Evolutionary conservation across 2,329 filamentous ascomycete species (phyloP), one percentile per base, ranked within the genome.

Genomic region (Teratosphaeria pseudoeucalypti): DNA sequence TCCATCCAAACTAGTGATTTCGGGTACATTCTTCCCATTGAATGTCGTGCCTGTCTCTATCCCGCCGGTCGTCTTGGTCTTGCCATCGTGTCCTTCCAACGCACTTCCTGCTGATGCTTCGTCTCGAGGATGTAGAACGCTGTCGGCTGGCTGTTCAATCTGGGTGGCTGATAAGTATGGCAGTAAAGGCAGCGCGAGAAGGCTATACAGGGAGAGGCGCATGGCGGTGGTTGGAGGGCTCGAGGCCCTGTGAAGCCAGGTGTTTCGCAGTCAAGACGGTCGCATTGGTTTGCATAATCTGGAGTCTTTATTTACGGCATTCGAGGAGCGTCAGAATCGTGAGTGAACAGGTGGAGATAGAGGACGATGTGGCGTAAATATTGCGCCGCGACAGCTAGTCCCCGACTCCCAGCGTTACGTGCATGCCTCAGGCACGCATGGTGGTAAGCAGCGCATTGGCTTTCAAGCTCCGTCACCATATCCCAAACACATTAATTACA

Each of bases 1-100:
- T 32, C 80, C 79, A 2, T 79, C 82, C 62, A 90, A 70, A 67
- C 87, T 82, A 52, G 81, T 73, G 68, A 88, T 75, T 4, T 85
- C 83, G 39, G 87, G 87, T 43, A 90, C 86, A 47, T 77, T 78
- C 67, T 86, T 78, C 63, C 79, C 82, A 69, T 90, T 86, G 76
- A 90, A 90, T 49, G 76, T 77, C 34, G 85, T 88, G 43, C 61
- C 65, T 47, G 64, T 61, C 34, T 57, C 60, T 23, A 62, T 57
- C 26, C 62, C 64, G 47, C 63, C 68, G 23, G 67, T 64, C 49
- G 66, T 68, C 6, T 37, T 73, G 63, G 78, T 74, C 34, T 67
- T 68, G 58, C 75, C 73, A 10, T 76, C 72, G 43, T 74, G 76
- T 10, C 62, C 63, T 43, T 64, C 63, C 52, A 63, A 55, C 14